phyloP scores from a whole-genome alignment of 306 rosid species.

The Quercus agrifolia region DNA sequence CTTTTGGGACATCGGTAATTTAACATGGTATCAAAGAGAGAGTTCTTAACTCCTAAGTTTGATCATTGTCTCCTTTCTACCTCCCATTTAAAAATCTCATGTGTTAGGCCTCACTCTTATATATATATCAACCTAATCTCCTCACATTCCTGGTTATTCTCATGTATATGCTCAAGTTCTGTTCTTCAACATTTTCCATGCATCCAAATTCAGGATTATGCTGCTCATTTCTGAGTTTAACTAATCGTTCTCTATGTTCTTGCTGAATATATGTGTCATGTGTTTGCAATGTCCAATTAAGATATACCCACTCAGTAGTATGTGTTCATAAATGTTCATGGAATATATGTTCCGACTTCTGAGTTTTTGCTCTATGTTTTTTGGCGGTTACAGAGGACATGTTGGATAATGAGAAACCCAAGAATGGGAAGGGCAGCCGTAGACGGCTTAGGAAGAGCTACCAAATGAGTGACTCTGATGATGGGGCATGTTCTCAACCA shows the following conservation, averaged over 20 bases:
- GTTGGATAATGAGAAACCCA: constrained; percentile 29
- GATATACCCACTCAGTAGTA: background rate
- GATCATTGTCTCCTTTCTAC: no score
- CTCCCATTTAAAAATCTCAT: no score
- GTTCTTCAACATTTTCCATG: background rate
- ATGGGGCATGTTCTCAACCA: constrained; percentile 30
- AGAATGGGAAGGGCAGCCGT: constrained; percentile 17
- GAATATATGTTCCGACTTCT: background rate
- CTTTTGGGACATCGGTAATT: no score
- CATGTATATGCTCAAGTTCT: background rate
- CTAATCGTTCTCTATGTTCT: no score
- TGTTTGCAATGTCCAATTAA: background rate
- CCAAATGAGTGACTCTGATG: constrained; percentile 53
- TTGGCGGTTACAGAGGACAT: constrained; percentile 34
- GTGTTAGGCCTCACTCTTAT: no score
- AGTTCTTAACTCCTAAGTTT: no score
- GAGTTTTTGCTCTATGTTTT: constrained; percentile 2
- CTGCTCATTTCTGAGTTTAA: no score
- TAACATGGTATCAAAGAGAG: no score
- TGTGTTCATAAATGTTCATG: background rate
- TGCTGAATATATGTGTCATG: background rate
- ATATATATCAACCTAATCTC: no score
- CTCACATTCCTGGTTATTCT: no score
- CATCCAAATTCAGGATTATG: background rate
- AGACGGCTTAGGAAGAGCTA: constrained; percentile 56